phyloP scores from a whole-genome alignment of 2,329 filamentous ascomycete species.

The Juglanconis sp. region DNA sequence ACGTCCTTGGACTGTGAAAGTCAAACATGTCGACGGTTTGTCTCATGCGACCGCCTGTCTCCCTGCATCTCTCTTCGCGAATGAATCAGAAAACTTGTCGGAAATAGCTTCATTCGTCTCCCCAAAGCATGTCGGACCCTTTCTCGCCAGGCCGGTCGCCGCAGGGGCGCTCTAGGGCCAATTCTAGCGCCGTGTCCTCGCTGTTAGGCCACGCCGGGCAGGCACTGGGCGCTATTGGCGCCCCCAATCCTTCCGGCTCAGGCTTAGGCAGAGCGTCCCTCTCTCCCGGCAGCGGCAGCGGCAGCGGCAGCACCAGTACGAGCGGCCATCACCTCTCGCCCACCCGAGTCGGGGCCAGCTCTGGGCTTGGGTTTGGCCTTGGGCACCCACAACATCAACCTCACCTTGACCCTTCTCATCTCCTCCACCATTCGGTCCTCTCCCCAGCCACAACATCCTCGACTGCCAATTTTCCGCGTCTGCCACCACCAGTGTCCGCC shows the following conservation, averaged over 20 bases:
- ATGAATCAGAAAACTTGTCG: background rate
- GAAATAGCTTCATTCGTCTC: background rate
- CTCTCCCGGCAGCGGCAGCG: background rate
- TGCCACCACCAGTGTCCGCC: slow-evolving; percentile 18
- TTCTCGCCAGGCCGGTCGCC: background rate
- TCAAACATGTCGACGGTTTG: no score
- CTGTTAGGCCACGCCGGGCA: slow-evolving; percentile 9
- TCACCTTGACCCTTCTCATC: slow-evolving; percentile 1
- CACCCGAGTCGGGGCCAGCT: background rate
- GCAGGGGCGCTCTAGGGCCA: background rate
- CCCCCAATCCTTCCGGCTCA: background rate
- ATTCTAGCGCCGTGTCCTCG: background rate
- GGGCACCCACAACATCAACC: slow-evolving; percentile 8
- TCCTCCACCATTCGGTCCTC: slow-evolving; percentile 2
- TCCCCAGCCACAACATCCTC: slow-evolving; percentile 9
- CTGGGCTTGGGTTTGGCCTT: slow-evolving; percentile 2
- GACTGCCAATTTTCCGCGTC: slow-evolving; percentile 16
- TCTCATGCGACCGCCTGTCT: background rate
- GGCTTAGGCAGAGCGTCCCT: background rate
- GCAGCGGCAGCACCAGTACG: background rate
- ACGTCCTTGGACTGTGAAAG: no score
- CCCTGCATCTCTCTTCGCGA: background rate
- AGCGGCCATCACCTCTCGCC: background rate
- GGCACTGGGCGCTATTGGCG: slow-evolving; percentile 6
- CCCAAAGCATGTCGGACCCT: background rate